Conservation (phyloP, 2,329 filamentous ascomycete species). For the Neospermospora avenae region DNA sequence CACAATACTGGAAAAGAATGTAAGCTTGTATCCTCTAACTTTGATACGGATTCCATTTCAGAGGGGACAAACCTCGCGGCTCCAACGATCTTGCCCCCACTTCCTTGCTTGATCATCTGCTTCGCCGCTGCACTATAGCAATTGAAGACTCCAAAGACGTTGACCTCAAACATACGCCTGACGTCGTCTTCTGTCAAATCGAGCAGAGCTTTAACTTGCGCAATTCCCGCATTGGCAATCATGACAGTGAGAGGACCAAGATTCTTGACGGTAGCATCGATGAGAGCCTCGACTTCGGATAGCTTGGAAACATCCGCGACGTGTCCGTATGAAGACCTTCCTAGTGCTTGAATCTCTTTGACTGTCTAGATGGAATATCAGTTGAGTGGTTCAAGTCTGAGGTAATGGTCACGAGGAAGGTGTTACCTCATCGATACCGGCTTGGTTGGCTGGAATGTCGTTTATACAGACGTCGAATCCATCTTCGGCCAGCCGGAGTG, state of each 20-base stretch:
- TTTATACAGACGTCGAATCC: conserved; percentile 66
- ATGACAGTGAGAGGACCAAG: conserved; percentile 32
- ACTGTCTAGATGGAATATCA: conserved; percentile 36
- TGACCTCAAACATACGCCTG: conserved; percentile 56
- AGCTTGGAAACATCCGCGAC: conserved; percentile 54
- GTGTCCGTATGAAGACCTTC: conserved; percentile 51
- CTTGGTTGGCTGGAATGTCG: conserved; percentile 52
- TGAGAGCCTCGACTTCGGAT: conserved; percentile 29
- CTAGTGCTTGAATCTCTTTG: conserved; percentile 49
- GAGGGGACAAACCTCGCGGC: conserved; percentile 26
- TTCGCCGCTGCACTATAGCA: conserved; percentile 61
- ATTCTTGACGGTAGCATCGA: conserved; percentile 27
- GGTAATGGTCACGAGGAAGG: conserved; percentile 27
- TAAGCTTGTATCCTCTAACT: conserved; percentile 37
- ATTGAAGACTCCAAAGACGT: conserved; percentile 63
- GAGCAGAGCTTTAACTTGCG: conserved; percentile 30
- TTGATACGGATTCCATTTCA: background rate
- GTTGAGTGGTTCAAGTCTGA: background rate
- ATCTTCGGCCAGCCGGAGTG: conserved; percentile 59
- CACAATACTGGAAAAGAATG: conserved; percentile 41
- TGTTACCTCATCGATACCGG: conserved; percentile 48
- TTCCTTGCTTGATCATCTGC: conserved; percentile 61
- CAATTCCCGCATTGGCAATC: conserved; percentile 34
- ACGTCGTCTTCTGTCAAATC: conserved; percentile 35
- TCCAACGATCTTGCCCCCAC: conserved; percentile 36